These are phyloP conservation scores for Mortierella sp. DNA, from an alignment of 371 early-diverging fungal species.

Conservation along the genomic window DNA sequence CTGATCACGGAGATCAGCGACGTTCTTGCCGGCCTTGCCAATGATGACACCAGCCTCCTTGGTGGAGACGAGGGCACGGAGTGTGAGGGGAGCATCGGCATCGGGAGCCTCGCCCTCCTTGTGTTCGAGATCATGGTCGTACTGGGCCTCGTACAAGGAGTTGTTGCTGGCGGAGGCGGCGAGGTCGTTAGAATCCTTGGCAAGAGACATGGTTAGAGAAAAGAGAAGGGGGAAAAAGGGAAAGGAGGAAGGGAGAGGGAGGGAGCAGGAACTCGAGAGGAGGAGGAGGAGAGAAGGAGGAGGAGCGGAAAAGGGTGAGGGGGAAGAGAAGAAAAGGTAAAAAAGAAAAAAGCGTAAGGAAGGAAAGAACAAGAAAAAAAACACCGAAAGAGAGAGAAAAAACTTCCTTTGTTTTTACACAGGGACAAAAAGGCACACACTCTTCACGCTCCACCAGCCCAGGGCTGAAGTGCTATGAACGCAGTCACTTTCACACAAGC, in stretches of 20 bases:
- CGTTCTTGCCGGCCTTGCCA: constrained; percentile 89
- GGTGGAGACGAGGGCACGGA: constrained; percentile 90
- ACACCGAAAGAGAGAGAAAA: constrained; percentile 11
- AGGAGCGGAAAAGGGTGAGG: constrained; percentile 13
- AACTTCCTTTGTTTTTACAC: constrained; percentile 13
- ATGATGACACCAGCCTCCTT: constrained; percentile 96
- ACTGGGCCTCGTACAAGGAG: constrained; percentile 34
- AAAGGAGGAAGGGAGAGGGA: not conserved
- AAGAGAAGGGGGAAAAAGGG: constrained; percentile 11
- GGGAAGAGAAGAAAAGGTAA: not conserved
- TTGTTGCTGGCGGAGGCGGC: constrained; percentile 36
- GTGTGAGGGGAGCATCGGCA: constrained; percentile 67
- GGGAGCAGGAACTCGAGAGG: constrained; percentile 10
- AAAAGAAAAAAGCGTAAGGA: constrained; percentile 11
- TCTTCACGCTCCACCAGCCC: not conserved
- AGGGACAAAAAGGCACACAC: not conserved
- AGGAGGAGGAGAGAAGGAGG: not conserved
- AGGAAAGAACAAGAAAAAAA: constrained; percentile 4
- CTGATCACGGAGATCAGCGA: constrained; percentile 85
- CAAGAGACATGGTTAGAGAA: constrained; percentile 23
- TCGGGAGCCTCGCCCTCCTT: constrained; percentile 33
- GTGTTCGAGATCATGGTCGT: constrained; percentile 36
- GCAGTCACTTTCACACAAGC: not conserved
- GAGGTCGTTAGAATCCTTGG: constrained; percentile 37
- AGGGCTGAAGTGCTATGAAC: not conserved